Percentiles rank a stretch among this genome's conserved stretches.
phyloP scores from a whole-genome alignment of 139 green algal species.

The Chlamydomonas sphaeroides region DNA sequence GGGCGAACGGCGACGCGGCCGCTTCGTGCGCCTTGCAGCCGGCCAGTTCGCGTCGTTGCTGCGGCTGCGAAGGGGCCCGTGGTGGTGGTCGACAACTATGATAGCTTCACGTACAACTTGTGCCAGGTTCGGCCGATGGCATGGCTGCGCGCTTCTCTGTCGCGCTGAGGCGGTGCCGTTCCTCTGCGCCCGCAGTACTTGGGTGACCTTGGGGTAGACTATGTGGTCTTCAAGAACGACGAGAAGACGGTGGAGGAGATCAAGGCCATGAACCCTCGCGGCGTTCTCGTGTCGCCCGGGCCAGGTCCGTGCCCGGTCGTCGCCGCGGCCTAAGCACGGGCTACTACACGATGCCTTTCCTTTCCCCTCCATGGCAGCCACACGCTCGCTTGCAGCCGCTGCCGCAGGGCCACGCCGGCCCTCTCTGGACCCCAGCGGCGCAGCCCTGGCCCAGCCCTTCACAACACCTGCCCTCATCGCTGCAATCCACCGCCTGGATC shows the following conservation, averaged over 20 bases:
- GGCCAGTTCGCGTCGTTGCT: neutral
- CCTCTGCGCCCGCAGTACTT: conserved; percentile 84
- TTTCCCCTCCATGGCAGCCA: no score
- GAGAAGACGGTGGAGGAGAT: conserved; percentile 94
- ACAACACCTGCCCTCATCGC: no score
- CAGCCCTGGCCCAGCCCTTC: no score
- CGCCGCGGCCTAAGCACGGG: no score
- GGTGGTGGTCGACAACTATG: conserved; percentile 98
- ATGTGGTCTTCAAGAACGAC: conserved; percentile 96
- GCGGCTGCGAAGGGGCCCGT: conserved; percentile 70
- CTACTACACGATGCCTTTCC: no score
- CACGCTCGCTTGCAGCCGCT: no score
- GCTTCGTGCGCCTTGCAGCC: conserved; percentile 5
- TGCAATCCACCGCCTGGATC: no score
- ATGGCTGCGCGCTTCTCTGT: no score
- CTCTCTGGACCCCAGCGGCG: no score
- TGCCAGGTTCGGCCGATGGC: conserved; percentile 76
- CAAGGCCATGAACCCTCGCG: conserved; percentile 83
- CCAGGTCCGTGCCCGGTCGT: conserved; percentile 75
- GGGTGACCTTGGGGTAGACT: conserved; percentile 88
- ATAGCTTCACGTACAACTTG: conserved; percentile 99
- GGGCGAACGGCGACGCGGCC: neutral
- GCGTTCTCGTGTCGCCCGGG: conserved; percentile 95
- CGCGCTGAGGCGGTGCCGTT: neutral
- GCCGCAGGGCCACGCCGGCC: no score